These are phyloP conservation scores for Fusarium subglutinans DNA, from an alignment of 2,329 filamentous ascomycete genomes.

Conservation along the genomic window DNA sequence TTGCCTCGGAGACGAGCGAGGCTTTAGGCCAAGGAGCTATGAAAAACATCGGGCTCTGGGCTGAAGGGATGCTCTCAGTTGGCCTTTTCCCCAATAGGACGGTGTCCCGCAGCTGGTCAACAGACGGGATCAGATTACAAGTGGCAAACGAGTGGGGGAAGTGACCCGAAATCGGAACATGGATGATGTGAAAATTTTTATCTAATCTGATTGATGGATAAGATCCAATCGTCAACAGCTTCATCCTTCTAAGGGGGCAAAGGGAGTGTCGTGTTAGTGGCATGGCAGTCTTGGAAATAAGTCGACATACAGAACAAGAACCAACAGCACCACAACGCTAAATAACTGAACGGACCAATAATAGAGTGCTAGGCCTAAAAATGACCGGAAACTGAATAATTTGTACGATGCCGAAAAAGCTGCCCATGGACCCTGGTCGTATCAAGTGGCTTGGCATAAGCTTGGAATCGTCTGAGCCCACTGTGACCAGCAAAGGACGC, in stretches of 20 bases:
- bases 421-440: slow-evolving; percentile 1
- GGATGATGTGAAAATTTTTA: slow-evolving; percentile 17
- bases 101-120: slow-evolving; percentile 8
- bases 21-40: slow-evolving; percentile 18
- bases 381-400: not conserved
- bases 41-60: not conserved
- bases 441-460: slow-evolving; percentile 15
- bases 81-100: slow-evolving; percentile 18
- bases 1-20: not conserved
- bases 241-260: not conserved
- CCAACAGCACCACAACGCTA: not conserved
- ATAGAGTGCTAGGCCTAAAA: not conserved
- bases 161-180: slow-evolving; percentile 31
- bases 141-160: slow-evolving; percentile 29
- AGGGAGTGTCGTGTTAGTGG: not conserved
- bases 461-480: slow-evolving; percentile 21
- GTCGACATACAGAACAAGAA: not conserved
- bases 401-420: not conserved
- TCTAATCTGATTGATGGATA: slow-evolving; percentile 40
- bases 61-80: slow-evolving; percentile 11
- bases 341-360: not conserved
- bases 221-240: slow-evolving; percentile 25
- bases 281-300: not conserved
- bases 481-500: slow-evolving; percentile 4
- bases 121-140: slow-evolving; percentile 14